Evolutionary conservation across 1,284 basidiomycete species (phyloP).

Genomic region (Boletus albobrunnescens): DNA sequence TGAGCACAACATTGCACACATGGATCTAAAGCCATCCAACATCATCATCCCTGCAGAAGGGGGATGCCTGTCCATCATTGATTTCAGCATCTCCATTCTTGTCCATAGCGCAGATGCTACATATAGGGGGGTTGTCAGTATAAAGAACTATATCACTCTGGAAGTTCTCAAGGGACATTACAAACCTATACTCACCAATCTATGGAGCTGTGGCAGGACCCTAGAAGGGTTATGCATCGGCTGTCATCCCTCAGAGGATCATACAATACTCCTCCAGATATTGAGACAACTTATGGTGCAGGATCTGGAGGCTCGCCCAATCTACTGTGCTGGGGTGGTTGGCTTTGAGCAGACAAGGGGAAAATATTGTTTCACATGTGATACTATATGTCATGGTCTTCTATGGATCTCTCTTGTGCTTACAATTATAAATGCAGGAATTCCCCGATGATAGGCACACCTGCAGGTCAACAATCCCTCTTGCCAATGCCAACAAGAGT

Average conservation of each 20-base stretch:
- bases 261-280: background rate
- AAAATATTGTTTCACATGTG: background rate
- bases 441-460: no score
- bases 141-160: background rate
- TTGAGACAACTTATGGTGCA: background rate
- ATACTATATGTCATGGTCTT: no score
- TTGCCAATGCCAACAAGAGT: no score
- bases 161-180: background rate
- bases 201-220: conserved; percentile 2
- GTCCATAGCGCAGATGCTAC: background rate
- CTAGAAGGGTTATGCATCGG: background rate
- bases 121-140: no score
- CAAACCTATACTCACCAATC: conserved; percentile 1
- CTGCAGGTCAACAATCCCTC: no score
- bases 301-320: conserved; percentile 1
- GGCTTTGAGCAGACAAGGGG: background rate
- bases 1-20: background rate
- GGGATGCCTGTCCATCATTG: conserved; percentile 2
- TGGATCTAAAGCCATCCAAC: conserved; percentile 3
- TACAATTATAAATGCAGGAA: no score
- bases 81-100: conserved; percentile 1
- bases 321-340: background rate
- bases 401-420: no score
- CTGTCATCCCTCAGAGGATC: background rate
- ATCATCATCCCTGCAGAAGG: background rate